phyloP scores from a whole-genome alignment of 2,329 filamentous ascomycete species.

The Cordyceps fumosorosea region DNA sequence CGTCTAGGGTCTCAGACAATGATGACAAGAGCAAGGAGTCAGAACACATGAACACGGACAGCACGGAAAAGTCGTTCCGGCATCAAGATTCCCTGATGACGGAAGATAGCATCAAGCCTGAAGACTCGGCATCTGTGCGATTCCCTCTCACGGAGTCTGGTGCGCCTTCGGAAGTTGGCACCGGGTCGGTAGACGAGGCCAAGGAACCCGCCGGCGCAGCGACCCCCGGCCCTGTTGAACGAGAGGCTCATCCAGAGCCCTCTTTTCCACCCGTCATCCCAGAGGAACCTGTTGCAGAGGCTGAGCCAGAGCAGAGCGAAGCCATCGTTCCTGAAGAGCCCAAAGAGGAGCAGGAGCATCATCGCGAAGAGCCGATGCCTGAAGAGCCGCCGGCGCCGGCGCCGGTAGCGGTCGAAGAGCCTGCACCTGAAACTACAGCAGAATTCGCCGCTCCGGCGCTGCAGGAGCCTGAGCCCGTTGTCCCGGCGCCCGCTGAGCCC shows the following conservation, averaged over 20 bases:
- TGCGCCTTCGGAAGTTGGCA: constrained; percentile 23
- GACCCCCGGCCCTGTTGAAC: not conserved
- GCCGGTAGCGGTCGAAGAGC: not conserved
- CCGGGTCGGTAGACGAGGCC: constrained; percentile 18
- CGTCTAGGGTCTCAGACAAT: constrained; percentile 19
- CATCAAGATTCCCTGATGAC: constrained; percentile 29
- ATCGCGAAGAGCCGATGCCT: not conserved
- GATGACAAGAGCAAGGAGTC: constrained; percentile 22
- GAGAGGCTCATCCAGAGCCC: constrained; percentile 14
- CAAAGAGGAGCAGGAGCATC: not conserved
- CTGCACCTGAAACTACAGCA: not conserved
- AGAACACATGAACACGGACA: constrained; percentile 16
- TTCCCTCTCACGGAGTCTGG: constrained; percentile 24
- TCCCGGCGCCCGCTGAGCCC: not conserved
- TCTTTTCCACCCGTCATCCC: not conserved
- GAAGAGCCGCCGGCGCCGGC: not conserved
- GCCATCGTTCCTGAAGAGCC: not conserved
- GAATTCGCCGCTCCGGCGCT: not conserved
- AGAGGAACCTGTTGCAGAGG: not conserved
- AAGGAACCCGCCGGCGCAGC: constrained; percentile 15
- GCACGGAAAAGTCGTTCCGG: constrained; percentile 19
- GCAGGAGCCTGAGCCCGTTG: not conserved
- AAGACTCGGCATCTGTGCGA: constrained; percentile 31
- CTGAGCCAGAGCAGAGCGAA: not conserved
- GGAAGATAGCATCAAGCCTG: constrained; percentile 32